Evolutionary conservation across 805 yeast species (phyloP), one percentile per base, ranked within the genome.

Genomic region (Starmera amethionina): DNA sequence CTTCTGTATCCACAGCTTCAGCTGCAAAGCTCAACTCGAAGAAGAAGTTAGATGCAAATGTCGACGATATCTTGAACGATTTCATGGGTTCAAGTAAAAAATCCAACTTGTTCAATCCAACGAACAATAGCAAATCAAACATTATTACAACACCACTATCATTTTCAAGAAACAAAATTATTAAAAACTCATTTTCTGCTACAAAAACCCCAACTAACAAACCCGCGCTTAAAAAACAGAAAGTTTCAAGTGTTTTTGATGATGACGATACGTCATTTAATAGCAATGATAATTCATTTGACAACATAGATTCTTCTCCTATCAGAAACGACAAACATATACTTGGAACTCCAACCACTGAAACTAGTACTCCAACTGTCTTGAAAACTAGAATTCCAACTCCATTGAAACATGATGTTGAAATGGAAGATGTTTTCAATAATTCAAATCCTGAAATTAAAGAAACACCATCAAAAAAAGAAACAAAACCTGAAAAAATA

Each of bases 21-120:
- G 27, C 27, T 22, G 27, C 27, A 22, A 22, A 46, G 15, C 25
- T 35, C 22, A 46, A 11, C 35, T 59, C 61, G 9, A 68, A 67
- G 43, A 63, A 62, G 40, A 70, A 73, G 40, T 63, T 68, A 2
- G 70, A 68, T 34, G 72, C 72, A 38, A 75, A 71, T 43, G 70
- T 87, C 44, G 89, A 82, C 55, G 89, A 82, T 52, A 77, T 83
- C 40, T 64, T 83, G 37, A 75, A 73, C 43, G 87, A 76, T 41
- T 72, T 75, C 36, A 67, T 64, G 19, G 53, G 38, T 16, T 49
- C 55, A 11, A 43, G 44, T 42, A 49, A 44, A 42, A 48, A 40
- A 34, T 31, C 40, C 13, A 49, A 38, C 15, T 18, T 50, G 18
- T 52, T 50, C 39, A 43, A 35, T 28, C 27, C 27, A 7, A 22